Evolutionary conservation across 31 red algal species (phyloP).

Genomic region (Asparagopsis taxiformis): DNA sequence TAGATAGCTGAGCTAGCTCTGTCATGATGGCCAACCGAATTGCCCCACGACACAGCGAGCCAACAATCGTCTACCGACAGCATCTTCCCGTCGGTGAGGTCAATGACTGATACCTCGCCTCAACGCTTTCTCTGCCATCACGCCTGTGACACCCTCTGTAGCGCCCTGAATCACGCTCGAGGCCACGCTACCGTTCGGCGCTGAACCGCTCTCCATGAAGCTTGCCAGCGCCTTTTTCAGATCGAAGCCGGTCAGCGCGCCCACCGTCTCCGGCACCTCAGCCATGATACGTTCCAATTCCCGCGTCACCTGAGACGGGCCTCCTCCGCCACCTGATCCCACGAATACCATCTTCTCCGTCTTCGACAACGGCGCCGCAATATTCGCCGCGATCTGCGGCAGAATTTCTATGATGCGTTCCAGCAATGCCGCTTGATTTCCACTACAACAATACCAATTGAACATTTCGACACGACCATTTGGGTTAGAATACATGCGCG

Average conservation of each 20-base stretch:
- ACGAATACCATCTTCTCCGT: slow-evolving; percentile 90
- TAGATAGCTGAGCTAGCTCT: too few relatives aligned
- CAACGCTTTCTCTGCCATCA: too few relatives aligned
- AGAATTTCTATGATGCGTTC: slow-evolving; percentile 61
- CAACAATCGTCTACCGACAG: too few relatives aligned
- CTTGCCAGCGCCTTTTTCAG: slow-evolving; percentile 24
- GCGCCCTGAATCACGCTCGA: slow-evolving; percentile 6
- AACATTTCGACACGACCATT: background rate
- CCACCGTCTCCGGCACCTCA: slow-evolving; percentile 48
- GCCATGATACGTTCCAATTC: slow-evolving; percentile 64
- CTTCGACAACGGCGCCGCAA: slow-evolving; percentile 62
- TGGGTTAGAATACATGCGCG: background rate
- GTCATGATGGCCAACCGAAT: too few relatives aligned
- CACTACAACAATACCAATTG: background rate
- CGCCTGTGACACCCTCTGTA: slow-evolving; percentile 8
- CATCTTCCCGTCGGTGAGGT: too few relatives aligned
- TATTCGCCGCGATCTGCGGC: slow-evolving; percentile 41
- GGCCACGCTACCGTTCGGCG: background rate
- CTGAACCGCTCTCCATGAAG: too few relatives aligned
- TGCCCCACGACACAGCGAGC: too few relatives aligned
- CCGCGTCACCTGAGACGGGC: slow-evolving; percentile 49
- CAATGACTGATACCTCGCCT: too few relatives aligned
- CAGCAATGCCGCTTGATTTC: slow-evolving; percentile 56
- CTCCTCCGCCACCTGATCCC: slow-evolving; percentile 31
- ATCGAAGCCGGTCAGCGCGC: slow-evolving; percentile 57